Evolutionary conservation across 169 alveolate genomes (phyloP), one percentile per base, ranked within the genome.

Genomic region (Plasmodium falciparum): DNA sequence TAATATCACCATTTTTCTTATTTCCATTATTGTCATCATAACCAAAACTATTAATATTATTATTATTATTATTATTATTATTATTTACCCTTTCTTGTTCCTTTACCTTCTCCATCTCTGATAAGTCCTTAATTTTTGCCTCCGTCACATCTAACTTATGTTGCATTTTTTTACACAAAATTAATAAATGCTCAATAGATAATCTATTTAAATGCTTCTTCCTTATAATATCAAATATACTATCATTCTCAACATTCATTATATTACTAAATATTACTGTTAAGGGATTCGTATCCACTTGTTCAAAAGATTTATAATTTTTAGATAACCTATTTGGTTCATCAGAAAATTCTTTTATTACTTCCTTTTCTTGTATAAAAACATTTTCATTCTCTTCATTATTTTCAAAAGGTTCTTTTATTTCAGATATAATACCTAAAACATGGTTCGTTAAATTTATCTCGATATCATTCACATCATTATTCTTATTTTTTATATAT

Each of bases 371-470:
- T 4, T 43, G 47, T 20, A 47, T 13, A 50, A 70, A 83, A 29
- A 33, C 15, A 26, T 22, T 22, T 11, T 83, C 91, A 45, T 73
- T 70, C 15, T 70, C 91, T 39, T 66, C 90, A 1, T 66, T 9
- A 59, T 83, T 58, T 56, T 83, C 91, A 29, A 83, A 83, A 26
- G 91, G 91, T n/a, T 83, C 91, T 62, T 83, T 83, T 15, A 83
- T 83, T 49, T 83, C 91, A 26, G 91, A 83, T 26, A 83, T 70
- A 26, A 83, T 83, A 13, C 58, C 54, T 49, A 83, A 49, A 22
- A 83, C 71, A 12, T 83, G 85, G 49, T 70, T 83, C 3, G 91
- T 83, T n/a, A 83, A 29, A 6, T 61, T 71, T 15, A 83, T 71
- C 59, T 83, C 91, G 6, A 71, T 52, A 7, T 83, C 91, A 56